Percentiles rank a stretch among this genome's conserved stretches.
Conservation (phyloP, 2,329 filamentous ascomycete genomes). For the Boeremia exigua region DNA sequence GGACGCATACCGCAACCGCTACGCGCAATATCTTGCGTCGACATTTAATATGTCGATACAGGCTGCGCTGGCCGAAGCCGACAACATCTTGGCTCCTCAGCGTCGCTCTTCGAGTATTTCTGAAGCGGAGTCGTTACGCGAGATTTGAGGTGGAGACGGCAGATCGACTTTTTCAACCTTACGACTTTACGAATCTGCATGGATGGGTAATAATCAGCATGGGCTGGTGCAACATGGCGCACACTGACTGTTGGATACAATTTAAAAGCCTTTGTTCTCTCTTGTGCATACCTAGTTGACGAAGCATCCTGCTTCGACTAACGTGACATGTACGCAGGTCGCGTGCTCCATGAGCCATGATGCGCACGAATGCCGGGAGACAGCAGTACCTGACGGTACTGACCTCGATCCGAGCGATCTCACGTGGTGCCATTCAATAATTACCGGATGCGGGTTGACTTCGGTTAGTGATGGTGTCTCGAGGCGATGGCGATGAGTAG, state of each 20-base stretch:
- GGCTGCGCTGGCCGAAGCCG: conserved; percentile 47
- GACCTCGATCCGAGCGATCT: not conserved
- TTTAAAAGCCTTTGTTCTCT: conserved; percentile 34
- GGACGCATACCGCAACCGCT: conserved; percentile 44
- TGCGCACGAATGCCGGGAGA: not conserved
- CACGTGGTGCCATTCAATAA: not conserved
- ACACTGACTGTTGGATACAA: conserved; percentile 22
- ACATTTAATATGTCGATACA: conserved; percentile 50
- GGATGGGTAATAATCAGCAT: conserved; percentile 27
- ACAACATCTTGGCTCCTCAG: conserved; percentile 42
- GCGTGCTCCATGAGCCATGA: conserved; percentile 4
- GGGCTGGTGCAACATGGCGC: conserved; percentile 30
- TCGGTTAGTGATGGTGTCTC: not conserved
- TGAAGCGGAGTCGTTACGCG: conserved; percentile 43
- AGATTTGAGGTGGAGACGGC: conserved; percentile 28
- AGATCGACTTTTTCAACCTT: conserved; percentile 13
- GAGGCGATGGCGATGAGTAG: not conserved
- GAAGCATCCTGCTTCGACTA: conserved; percentile 27
- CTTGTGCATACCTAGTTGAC: conserved; percentile 26
- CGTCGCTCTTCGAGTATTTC: conserved; percentile 44
- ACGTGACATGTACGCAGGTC: conserved; percentile 21
- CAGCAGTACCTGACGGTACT: not conserved
- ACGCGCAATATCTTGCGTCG: conserved; percentile 49
- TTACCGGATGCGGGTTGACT: not conserved
- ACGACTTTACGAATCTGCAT: conserved; percentile 28